Percentiles rank a stretch among this genome's conserved stretches.
Evolutionary conservation across 768 basidiomycete species (phyloP).

Genomic region (Cubamyces sp.): DNA sequence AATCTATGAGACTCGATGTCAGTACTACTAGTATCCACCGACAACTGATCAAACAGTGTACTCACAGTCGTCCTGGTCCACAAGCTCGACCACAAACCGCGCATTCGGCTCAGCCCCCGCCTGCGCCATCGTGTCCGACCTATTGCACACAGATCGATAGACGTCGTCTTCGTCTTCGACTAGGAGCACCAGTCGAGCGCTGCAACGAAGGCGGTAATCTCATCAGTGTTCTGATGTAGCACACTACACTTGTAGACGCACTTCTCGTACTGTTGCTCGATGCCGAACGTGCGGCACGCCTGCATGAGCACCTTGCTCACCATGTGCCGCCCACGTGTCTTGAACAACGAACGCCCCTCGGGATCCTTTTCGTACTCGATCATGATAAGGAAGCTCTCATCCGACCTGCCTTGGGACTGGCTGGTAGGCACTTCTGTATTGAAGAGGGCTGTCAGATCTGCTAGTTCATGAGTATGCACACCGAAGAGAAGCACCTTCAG

Average conservation of each 20-base stretch:
- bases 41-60: background rate
- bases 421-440: background rate
- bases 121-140: conserved; percentile 26
- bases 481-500: background rate
- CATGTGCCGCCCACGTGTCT: conserved; percentile 46
- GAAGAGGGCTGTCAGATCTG: background rate
- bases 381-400: conserved; percentile 28
- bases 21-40: too few species aligned
- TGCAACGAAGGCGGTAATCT: background rate
- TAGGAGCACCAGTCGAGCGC: conserved; percentile 20
- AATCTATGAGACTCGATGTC: too few species aligned
- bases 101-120: conserved; percentile 24
- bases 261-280: conserved; percentile 33
- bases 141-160: conserved; percentile 19
- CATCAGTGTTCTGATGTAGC: background rate
- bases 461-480: background rate
- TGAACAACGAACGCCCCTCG: conserved; percentile 38
- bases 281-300: conserved; percentile 44
- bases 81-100: conserved; percentile 24
- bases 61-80: conserved; percentile 4
- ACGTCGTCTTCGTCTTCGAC: conserved; percentile 22
- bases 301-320: conserved; percentile 46
- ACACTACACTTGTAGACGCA: conserved; percentile 4
- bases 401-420: conserved; percentile 3
- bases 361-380: conserved; percentile 27